phyloP scores from a whole-genome alignment of 2,329 filamentous ascomycete genomes.

The Talaromyces sp. region DNA sequence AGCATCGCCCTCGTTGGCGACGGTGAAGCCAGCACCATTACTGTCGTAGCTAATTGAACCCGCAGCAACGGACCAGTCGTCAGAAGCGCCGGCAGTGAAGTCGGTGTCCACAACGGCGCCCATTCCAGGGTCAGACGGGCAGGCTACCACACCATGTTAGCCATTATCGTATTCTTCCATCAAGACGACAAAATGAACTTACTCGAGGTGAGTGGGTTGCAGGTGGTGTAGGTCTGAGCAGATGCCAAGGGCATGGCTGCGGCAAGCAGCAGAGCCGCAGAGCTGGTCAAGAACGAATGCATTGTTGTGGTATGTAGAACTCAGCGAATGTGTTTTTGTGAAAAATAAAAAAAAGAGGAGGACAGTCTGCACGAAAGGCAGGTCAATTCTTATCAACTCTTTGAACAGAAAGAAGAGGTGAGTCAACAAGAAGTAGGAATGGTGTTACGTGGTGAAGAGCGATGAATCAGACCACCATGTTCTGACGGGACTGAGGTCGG shows the following conservation, averaged over 20 bases:
- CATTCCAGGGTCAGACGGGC: slow-evolving; percentile 68
- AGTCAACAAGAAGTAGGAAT: not conserved
- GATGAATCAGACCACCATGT: not conserved
- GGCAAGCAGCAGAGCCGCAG: slow-evolving; percentile 28
- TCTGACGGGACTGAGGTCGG: not conserved
- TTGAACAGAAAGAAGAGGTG: not conserved
- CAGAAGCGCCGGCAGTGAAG: slow-evolving; percentile 51
- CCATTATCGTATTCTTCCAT: not conserved
- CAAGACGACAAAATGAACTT: slow-evolving; percentile 21
- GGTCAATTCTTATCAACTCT: not conserved
- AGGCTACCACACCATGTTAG: slow-evolving; percentile 44
- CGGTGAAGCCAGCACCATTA: slow-evolving; percentile 77
- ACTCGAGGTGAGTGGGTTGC: slow-evolving; percentile 58
- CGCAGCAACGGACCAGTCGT: slow-evolving; percentile 68
- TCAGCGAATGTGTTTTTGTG: not conserved
- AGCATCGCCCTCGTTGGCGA: slow-evolving; percentile 71
- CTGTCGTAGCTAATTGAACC: slow-evolving; percentile 54
- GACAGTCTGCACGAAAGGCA: not conserved
- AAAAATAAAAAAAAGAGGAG: not conserved
- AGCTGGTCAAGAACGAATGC: slow-evolving; percentile 28
- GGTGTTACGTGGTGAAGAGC: not conserved
- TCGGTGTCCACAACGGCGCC: slow-evolving; percentile 41
- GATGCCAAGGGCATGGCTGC: slow-evolving; percentile 30
- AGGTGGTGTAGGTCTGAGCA: slow-evolving; percentile 72
- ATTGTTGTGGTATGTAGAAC: slow-evolving; percentile 22